Percentiles rank a stretch among this genome's conserved stretches.
These are phyloP conservation scores for Dryadomyces quercivorus DNA, from an alignment of 2,329 filamentous ascomycete genomes.

Conservation along the genomic window DNA sequence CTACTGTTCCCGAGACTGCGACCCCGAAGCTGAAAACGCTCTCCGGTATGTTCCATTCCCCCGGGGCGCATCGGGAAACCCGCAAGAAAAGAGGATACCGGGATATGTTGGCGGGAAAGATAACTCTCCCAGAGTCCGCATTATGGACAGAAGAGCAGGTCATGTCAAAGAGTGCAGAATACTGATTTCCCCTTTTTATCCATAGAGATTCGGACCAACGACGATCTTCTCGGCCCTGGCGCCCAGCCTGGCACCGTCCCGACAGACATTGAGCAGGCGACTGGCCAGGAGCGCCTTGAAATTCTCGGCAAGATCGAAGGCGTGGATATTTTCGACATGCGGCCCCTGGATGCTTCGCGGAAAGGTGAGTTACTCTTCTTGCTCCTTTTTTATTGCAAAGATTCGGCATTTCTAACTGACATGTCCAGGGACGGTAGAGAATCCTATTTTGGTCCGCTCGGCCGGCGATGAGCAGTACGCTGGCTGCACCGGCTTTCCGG, in stretches of 20 bases:
- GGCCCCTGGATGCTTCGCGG: conserved; percentile 82
- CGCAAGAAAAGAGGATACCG: not conserved
- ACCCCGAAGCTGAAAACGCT: conserved; percentile 27
- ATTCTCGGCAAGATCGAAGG: conserved; percentile 99
- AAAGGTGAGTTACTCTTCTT: conserved; percentile 43
- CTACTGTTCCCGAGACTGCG: conserved; percentile 13
- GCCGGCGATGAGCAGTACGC: conserved; percentile 93
- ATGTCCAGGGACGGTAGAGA: conserved; percentile 63
- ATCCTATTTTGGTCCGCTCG: conserved; percentile 84
- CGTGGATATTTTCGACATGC: conserved; percentile 96
- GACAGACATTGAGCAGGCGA: conserved; percentile 89
- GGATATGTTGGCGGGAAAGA: not conserved
- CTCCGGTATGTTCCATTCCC: conserved; percentile 26
- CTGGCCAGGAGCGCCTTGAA: conserved; percentile 96
- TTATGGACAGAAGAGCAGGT: not conserved
- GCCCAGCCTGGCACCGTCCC: conserved; percentile 72
- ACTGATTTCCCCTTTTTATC: conserved; percentile 12
- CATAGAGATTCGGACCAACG: conserved; percentile 67
- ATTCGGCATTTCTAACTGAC: not conserved
- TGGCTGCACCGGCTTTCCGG: conserved; percentile 90
- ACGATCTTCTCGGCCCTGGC: conserved; percentile 80
- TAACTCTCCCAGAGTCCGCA: not conserved
- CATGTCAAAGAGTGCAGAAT: not conserved
- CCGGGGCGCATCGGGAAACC: not conserved
- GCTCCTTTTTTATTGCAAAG: not conserved